Base-by-base conservation (phyloP, 2,329 filamentous ascomycete genomes). In the Paecilomyces dactylethromorphus region DNA sequence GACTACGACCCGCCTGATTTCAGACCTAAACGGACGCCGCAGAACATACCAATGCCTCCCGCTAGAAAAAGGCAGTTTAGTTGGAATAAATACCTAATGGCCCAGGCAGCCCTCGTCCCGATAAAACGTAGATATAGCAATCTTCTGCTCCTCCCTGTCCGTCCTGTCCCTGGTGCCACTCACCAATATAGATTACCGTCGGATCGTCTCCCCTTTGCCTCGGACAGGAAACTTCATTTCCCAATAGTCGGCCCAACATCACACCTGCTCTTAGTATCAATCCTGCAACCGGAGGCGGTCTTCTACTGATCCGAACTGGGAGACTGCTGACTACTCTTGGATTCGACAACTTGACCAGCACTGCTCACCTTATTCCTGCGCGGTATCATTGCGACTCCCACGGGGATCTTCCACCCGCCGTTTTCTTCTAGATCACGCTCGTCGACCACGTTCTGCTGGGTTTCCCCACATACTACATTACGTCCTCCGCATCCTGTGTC, bases 391-490 rank as follows among this genome's bases (percentile, higher is more conserved):
- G 35, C 35, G 24, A 26, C 24, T 26, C 24, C 24, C 3, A 26
- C 24, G 24, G 24, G 24, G 24, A 26, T 26, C 24, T 21, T 52
- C 50, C 21, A 3, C 26, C 13, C 21, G 3, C 18, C 50, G 50
- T 29, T 21, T 8, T 3, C 12, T n/a, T n/a, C n/a, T n/a, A n/a
- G n/a, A n/a, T 18, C 45, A 51, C n/a, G 3, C 12, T 10, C 7
- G 7, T 8, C 49, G 15, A 51, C 50, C 3, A 21, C 21, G 18
- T 52, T 11, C 24, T 21, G 1, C 50, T 24, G 50, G 64, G 58
- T 59, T 66, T 60, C 65, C 64, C 65, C 65, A 64, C 65, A 67
- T 64, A 58, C 22, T 64, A 65, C 65, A 62, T 66, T 62, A 64
- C 58, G 61, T 58, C 60, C 62, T 62, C 62, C 39, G 39, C 64